phyloP scores from a whole-genome alignment of 2,329 filamentous ascomycete genomes.

The Drechslera avenae region DNA sequence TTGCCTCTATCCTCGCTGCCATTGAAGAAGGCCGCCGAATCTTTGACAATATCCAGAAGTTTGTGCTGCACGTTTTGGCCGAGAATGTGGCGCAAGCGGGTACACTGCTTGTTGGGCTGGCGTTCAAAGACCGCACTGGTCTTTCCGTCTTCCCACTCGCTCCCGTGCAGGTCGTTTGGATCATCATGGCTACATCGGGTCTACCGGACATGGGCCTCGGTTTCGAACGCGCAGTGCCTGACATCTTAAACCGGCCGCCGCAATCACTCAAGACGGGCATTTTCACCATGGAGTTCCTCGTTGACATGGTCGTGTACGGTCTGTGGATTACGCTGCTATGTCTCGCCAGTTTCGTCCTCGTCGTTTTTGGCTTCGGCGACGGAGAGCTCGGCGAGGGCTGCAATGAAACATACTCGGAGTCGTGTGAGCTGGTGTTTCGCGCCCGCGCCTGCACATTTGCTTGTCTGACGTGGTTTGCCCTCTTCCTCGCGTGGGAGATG shows the following conservation, averaged over 20 bases:
- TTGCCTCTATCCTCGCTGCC: slow-evolving; percentile 53
- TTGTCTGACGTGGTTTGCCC: slow-evolving; percentile 75
- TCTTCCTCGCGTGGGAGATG: slow-evolving; percentile 81
- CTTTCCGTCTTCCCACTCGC: slow-evolving; percentile 47
- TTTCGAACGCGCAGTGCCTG: slow-evolving; percentile 41
- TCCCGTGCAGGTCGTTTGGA: slow-evolving; percentile 47
- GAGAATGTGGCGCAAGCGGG: slow-evolving; percentile 44
- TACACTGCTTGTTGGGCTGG: slow-evolving; percentile 43
- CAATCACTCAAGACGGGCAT: slow-evolving; percentile 36
- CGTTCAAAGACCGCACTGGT: slow-evolving; percentile 39
- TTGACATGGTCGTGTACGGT: slow-evolving; percentile 46
- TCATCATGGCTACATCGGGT: slow-evolving; percentile 48
- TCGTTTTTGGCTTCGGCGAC: slow-evolving; percentile 43
- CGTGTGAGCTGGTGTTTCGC: slow-evolving; percentile 45
- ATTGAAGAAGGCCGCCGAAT: slow-evolving; percentile 54
- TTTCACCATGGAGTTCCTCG: slow-evolving; percentile 43
- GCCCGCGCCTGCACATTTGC: slow-evolving; percentile 76
- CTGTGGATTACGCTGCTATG: slow-evolving; percentile 42
- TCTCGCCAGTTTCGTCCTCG: slow-evolving; percentile 41
- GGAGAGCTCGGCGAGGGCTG: slow-evolving; percentile 42
- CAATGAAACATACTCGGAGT: slow-evolving; percentile 40
- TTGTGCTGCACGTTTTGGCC: slow-evolving; percentile 42
- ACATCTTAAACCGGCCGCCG: slow-evolving; percentile 33
- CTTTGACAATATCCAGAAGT: slow-evolving; percentile 56
- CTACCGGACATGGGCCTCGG: slow-evolving; percentile 45